Evolutionary conservation across 495 filamentous ascomycete species (phyloP), one percentile per base, ranked within the genome.

Genomic region (Lepraria neglecta): DNA sequence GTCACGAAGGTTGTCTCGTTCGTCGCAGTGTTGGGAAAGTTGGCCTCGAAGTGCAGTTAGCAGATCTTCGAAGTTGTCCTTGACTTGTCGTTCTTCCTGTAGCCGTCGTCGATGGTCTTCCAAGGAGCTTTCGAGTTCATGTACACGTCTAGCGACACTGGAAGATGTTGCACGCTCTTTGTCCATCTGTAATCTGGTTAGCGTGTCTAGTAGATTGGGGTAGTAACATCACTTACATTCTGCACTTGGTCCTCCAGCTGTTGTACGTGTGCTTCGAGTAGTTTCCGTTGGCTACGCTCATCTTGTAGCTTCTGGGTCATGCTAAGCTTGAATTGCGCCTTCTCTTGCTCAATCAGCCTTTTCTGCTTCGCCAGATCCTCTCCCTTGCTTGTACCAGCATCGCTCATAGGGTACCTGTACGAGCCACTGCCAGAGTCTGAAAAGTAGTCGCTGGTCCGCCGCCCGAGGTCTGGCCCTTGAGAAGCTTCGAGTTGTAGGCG

Each of bases 401-500:
- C 84, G 33, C 82, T 78, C 14, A 81, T 67, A 14, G 77, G 75
- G 75, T 87, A 90, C 67, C 90, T 84, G 57, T 87, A 81, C 4
- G 92, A 91, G 71, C 90, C 92, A 51, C 87, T 87, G 50, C 95
- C 94, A 1, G 91, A 95, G 70, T 98, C 94, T 0, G 94, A 98
- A 70, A 92, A 98, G 74, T 98, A 97, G 73, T 98, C 94, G 71
- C 94, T 98, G 4, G 91, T 96, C 56, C 92, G 82, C 70, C 86
- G 86, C 62, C 84, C 86, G 1, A 67, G 67, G 55, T 67, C 66
- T 3, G 82, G 80, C n/a, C 74, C 78, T 53, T 83, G 76, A 43
- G 77, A 78, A 59, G 84, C 81, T 66, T 95, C 91, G 40, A 82
- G 74, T 72, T 96, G 91, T 66, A 95, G 73, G 59, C 87, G 80